These are phyloP conservation scores for Aspergillus haitiensis DNA, from an alignment of 495 filamentous ascomycete species.

Conservation along the genomic window DNA sequence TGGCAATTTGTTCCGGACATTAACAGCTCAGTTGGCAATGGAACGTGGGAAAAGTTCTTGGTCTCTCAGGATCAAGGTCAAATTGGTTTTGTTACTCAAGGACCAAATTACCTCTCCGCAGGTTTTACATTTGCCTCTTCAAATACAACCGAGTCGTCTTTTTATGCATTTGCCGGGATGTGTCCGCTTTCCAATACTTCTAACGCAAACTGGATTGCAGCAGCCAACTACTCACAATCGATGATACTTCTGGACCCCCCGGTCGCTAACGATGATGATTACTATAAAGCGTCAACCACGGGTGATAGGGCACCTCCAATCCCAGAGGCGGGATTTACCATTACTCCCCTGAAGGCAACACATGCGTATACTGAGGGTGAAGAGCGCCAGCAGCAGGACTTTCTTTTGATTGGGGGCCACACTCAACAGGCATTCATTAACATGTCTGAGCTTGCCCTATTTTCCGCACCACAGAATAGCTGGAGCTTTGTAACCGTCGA, in stretches of 20 bases:
- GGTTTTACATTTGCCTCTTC: conserved; percentile 66
- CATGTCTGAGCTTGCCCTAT: conserved; percentile 87
- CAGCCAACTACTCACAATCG: conserved; percentile 72
- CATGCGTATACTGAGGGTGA: conserved; percentile 55
- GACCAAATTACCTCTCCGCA: conserved; percentile 66
- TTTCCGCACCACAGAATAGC: conserved; percentile 77
- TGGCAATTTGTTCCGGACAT: conserved; percentile 57
- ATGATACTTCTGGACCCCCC: conserved; percentile 59
- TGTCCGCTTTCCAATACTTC: conserved; percentile 58
- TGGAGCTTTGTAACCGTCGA: conserved; percentile 77
- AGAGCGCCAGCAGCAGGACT: conserved; percentile 67
- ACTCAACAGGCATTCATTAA: conserved; percentile 83
- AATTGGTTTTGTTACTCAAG: conserved; percentile 35
- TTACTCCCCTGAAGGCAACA: conserved; percentile 68
- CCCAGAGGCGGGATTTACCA: conserved; percentile 81
- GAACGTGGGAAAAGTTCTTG: conserved; percentile 53
- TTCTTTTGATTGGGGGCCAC: conserved; percentile 83
- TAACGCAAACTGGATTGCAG: conserved; percentile 54
- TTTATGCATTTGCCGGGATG: conserved; percentile 88
- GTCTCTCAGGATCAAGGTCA: conserved; percentile 31
- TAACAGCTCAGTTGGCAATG: conserved; percentile 46
- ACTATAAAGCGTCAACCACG: conserved; percentile 42
- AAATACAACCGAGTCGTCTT: conserved; percentile 46
- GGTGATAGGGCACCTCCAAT: conserved; percentile 62
- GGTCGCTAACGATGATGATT: conserved; percentile 19